phyloP scores from a whole-genome alignment of 805 yeast genomes.

The Tetrapisispora pingtungensis region DNA sequence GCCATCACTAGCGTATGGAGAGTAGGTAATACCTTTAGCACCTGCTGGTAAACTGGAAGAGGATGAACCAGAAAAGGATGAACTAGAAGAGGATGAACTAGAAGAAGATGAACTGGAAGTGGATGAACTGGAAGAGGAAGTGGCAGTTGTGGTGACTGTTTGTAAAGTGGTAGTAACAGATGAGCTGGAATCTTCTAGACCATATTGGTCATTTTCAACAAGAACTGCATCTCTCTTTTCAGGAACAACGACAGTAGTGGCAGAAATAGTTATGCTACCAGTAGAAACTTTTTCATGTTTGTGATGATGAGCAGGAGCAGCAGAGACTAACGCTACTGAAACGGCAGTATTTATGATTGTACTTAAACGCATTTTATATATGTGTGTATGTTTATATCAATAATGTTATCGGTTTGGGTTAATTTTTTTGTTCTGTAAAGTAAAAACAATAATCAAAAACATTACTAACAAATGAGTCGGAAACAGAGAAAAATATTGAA shows the following conservation, averaged over 20 bases:
- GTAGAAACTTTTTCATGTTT: conserved; percentile 28
- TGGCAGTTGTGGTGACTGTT: conserved; percentile 9
- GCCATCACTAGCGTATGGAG: conserved; percentile 65
- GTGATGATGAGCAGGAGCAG: conserved; percentile 8
- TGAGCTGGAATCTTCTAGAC: conserved; percentile 7
- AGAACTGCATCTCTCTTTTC: neutral
- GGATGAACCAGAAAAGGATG: conserved; percentile 21
- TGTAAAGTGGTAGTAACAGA: conserved; percentile 7
- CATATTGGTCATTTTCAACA: neutral
- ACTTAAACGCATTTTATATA: conserved; percentile 1
- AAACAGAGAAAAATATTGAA: no score
- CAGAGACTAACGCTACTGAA: conserved; percentile 1
- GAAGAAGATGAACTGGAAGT: conserved; percentile 25
- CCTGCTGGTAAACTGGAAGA: conserved; percentile 33
- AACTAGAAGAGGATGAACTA: conserved; percentile 5
- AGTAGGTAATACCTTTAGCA: conserved; percentile 68
- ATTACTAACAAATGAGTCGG: no score
- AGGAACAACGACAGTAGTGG: neutral
- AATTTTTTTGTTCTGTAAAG: no score
- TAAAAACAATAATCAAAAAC: no score
- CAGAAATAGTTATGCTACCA: neutral
- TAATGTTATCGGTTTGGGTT: no score
- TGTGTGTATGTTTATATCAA: no score
- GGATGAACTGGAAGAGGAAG: conserved; percentile 10
- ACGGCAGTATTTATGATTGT: conserved; percentile 1